A percentile compares a stretch with the other conserved stretches of the same genome.
Conservation (phyloP, 345 rosid genomes). For the Bretschneidera sinensis region DNA sequence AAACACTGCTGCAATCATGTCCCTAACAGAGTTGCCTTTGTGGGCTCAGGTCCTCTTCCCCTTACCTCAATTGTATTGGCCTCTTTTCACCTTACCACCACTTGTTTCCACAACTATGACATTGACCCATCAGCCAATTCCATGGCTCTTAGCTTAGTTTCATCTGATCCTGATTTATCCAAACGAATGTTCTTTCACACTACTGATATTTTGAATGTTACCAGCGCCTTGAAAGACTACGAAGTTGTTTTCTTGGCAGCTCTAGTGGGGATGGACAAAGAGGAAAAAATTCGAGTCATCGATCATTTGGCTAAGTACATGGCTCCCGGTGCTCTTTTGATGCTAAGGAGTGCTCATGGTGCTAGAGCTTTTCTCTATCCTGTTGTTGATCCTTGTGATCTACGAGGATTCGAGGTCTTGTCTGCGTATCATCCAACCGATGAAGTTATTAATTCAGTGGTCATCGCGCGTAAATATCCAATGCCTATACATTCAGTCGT, state of each 20-base stretch:
- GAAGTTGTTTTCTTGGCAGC: conserved; percentile 92
- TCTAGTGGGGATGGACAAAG: conserved; percentile 79
- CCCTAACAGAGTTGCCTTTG: conserved; percentile 54
- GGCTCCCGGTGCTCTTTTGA: conserved; percentile 59
- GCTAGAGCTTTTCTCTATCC: conserved; percentile 92
- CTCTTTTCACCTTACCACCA: conserved; percentile 43
- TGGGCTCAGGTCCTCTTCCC: conserved; percentile 97
- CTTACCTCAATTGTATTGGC: conserved; percentile 72
- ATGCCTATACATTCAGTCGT: conserved; percentile 9
- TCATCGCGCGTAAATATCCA: conserved; percentile 55
- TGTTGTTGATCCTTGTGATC: conserved; percentile 59
- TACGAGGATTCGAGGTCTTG: conserved; percentile 70
- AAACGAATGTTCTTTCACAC: conserved; percentile 65
- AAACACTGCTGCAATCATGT: conserved; percentile 21
- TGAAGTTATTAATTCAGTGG: conserved; percentile 77
- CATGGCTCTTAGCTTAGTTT: conserved; percentile 32
- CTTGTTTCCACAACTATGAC: conserved; percentile 75
- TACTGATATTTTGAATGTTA: conserved; percentile 46
- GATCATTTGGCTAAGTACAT: conserved; percentile 57
- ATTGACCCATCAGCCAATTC: conserved; percentile 62
- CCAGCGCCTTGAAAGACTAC: conserved; percentile 45
- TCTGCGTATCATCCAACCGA: conserved; percentile 76
- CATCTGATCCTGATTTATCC: conserved; percentile 52
- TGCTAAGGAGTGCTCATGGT: conserved; percentile 92
- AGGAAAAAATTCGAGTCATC: conserved; percentile 46